A percentile compares a stretch with the other conserved stretches of the same genome.
These are phyloP conservation scores for Malus hybrid DNA, from an alignment of 331 rosid genomes.

Conservation along the genomic window DNA sequence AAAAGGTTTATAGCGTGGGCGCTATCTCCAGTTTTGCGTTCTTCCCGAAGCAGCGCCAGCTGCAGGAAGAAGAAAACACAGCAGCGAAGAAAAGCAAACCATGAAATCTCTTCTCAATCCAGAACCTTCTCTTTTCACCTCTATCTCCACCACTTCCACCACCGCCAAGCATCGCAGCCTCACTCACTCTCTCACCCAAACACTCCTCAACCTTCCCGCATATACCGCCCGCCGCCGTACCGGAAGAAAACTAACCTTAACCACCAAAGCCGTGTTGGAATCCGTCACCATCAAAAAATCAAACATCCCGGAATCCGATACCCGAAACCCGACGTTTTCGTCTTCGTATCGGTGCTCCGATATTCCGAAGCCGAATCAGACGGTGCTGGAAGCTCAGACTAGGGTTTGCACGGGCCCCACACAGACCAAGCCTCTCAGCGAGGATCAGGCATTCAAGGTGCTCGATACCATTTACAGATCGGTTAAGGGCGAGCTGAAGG, in stretches of 20 bases:
- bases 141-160: conserved; percentile 26
- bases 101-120: conserved; percentile 58
- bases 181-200: conserved; percentile 18
- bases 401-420: conserved; percentile 96
- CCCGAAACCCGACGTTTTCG: conserved; percentile 65
- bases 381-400: conserved; percentile 81
- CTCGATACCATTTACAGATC: conserved; percentile 79
- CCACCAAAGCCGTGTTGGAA: conserved; percentile 39
- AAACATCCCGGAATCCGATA: conserved; percentile 49
- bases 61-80: neutral
- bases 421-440: conserved; percentile 80
- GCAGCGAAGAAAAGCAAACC: conserved; percentile 4
- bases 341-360: conserved; percentile 56
- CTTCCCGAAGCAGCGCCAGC: neutral
- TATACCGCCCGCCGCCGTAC: conserved; percentile 20
- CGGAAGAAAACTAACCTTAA: conserved; percentile 14
- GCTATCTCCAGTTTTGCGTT: neutral
- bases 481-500: conserved; percentile 72
- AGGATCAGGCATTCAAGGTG: conserved; percentile 77
- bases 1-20: neutral
- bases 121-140: conserved; percentile 22
- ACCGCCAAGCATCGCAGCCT: conserved; percentile 11
- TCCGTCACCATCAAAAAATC: conserved; percentile 43
- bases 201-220: conserved; percentile 20
- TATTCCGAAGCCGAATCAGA: conserved; percentile 62